Conservation (phyloP, 768 basidiomycete species). For the Auricularia heimuer region DNA sequence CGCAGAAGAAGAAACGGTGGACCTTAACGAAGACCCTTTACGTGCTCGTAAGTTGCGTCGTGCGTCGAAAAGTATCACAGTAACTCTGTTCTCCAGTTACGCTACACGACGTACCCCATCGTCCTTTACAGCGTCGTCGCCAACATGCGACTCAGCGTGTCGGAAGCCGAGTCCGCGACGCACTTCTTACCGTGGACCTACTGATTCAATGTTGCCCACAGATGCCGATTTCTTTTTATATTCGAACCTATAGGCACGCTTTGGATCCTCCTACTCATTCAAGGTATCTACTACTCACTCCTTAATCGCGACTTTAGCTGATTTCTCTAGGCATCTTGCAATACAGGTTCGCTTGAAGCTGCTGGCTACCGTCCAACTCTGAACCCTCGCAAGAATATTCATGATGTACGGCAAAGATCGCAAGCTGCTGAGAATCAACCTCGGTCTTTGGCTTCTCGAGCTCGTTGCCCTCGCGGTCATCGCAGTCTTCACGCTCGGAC, state of each 20-base stretch:
- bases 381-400: not conserved
- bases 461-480: not conserved
- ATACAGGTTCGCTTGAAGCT: not conserved
- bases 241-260: not conserved
- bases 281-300: not conserved
- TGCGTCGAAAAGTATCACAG: not conserved
- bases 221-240: not conserved
- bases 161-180: not conserved
- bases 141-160: not conserved
- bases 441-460: not conserved
- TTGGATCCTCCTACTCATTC: not conserved
- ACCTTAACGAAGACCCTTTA: not conserved
- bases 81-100: not conserved
- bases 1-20: not conserved
- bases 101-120: not conserved
- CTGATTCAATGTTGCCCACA: not conserved
- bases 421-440: not conserved
- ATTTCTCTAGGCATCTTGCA: not conserved
- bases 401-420: not conserved
- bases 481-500: not conserved
- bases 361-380: not conserved
- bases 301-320: not conserved
- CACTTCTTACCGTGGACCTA: not conserved
- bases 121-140: not conserved
- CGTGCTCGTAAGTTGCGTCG: not conserved